A percentile compares a stretch with the other conserved stretches of the same genome.
These are phyloP conservation scores for Saturnispora gosingensis DNA, from an alignment of 805 yeast species.

Conservation along the genomic window DNA sequence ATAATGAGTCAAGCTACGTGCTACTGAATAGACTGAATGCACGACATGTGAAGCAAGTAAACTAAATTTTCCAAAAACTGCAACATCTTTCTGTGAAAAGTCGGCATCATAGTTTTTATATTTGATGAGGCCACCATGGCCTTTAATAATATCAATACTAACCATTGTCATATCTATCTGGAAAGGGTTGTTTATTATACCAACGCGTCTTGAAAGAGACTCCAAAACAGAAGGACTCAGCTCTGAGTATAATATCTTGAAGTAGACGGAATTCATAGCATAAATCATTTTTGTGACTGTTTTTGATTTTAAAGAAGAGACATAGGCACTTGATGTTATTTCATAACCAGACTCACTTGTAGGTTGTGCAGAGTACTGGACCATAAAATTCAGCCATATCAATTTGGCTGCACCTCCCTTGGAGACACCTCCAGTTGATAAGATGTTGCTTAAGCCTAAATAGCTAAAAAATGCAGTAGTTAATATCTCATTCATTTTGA, in stretches of 20 bases:
- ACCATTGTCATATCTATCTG: slow-evolving; percentile 23
- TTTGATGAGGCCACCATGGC: slow-evolving; percentile 3
- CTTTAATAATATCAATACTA: slow-evolving; percentile 14
- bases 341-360: slow-evolving; percentile 1
- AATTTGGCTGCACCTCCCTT: slow-evolving; percentile 6
- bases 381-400: slow-evolving; percentile 8
- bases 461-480: not conserved
- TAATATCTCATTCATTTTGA: not conserved
- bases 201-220: slow-evolving; percentile 9
- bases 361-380: not conserved
- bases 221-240: slow-evolving; percentile 7
- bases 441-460: not conserved
- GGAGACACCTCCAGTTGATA: slow-evolving; percentile 2
- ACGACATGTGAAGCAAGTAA: not conserved
- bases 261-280: slow-evolving; percentile 2
- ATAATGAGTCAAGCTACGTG: not conserved
- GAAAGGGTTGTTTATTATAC: slow-evolving; percentile 2
- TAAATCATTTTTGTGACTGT: not conserved
- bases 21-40: not conserved
- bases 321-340: not conserved
- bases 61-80: slow-evolving; percentile 1
- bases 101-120: not conserved
- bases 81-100: not conserved
- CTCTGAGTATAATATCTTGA: slow-evolving; percentile 10
- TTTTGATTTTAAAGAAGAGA: not conserved